Base-by-base conservation (phyloP, 2,329 filamentous ascomycete species). In the Stemphylium lycopersici region DNA sequence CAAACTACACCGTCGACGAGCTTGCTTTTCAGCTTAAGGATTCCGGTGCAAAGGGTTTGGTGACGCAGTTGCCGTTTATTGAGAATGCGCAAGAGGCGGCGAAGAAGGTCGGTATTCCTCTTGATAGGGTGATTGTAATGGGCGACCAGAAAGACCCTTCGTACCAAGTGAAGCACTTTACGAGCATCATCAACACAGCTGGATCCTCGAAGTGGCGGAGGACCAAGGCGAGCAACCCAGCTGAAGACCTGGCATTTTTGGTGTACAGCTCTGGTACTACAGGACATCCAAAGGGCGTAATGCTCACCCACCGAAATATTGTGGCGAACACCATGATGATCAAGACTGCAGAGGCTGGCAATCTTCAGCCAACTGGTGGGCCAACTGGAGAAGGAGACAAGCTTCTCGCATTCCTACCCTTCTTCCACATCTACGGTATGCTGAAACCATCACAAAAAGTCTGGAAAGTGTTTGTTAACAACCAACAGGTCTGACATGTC, bases 221-320 rank as follows among this genome's bases (percentile, higher is more conserved):
- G 50, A 79, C 86, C 4, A 86, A 84, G 64, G 65, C 60, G 6
- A 76, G 91, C 46, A 80, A 89, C 43, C 85, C 90, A 0, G 81
- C 83, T 44, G 87, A 86, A 52, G 91, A 96, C 70, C 73, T 95
- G 22, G 89, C 91, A 0, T 96, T 95, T 68, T 76, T 97, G 52
- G 91, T 96, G 0, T 97, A 96, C 74, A 91, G 88, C 44, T 93
- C 89, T 6, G 93, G 93, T 6, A 98, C 93, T 0, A 97, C 93
- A 0, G 93, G 93, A 2, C 79, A 92, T 45, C 93, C 93, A 0
- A 98, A 98, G 76, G 93, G 93, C 13, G 93, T 97, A 12, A 90
- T 91, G 84, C 80, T 97, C 29, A 89, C 86, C 6, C 93, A 98
- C 75, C 75, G 78, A 61, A 97, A 97, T 72, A 87, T 96, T 55